Conservation (phyloP, 1,284 basidiomycete species). For the Lignosus rhinocerotis region DNA sequence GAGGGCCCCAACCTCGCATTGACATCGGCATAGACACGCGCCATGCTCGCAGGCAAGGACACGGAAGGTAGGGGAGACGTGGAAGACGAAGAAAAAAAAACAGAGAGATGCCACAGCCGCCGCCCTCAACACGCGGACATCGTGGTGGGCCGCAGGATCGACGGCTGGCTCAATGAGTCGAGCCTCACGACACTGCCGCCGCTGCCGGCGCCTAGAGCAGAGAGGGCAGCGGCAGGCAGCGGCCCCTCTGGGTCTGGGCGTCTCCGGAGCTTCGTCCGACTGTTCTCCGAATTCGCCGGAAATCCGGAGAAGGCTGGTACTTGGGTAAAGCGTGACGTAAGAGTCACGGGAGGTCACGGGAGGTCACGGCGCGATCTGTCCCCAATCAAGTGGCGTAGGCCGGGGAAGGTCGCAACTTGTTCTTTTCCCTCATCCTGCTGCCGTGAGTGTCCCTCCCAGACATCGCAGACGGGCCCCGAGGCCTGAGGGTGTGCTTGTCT, state of each 20-base stretch:
- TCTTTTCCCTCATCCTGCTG: not conserved
- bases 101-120: constrained; percentile 13
- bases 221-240: too few species aligned
- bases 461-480: not conserved
- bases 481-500: not conserved
- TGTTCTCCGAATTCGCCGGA: not conserved
- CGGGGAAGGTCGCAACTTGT: not conserved
- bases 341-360: not conserved
- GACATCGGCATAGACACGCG: constrained; percentile 69
- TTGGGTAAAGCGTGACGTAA: not conserved
- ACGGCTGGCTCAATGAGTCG: constrained; percentile 8
- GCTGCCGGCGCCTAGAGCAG: not conserved
- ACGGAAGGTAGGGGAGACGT: not conserved
- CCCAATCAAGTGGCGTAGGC: constrained; percentile 5
- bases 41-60: constrained; percentile 37
- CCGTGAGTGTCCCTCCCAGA: not conserved
- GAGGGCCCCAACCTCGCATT: constrained; percentile 69
- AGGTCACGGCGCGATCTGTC: constrained; percentile 11
- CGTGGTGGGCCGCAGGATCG: constrained; percentile 17
- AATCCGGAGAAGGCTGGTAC: not conserved
- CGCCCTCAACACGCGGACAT: constrained; percentile 21
- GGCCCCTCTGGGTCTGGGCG: not conserved
- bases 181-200: not conserved
- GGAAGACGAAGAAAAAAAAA: constrained; percentile 6
- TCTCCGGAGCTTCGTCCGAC: not conserved